Conservation (phyloP, 177 flowering plant species). For the Tripterygium wilfordii region DNA sequence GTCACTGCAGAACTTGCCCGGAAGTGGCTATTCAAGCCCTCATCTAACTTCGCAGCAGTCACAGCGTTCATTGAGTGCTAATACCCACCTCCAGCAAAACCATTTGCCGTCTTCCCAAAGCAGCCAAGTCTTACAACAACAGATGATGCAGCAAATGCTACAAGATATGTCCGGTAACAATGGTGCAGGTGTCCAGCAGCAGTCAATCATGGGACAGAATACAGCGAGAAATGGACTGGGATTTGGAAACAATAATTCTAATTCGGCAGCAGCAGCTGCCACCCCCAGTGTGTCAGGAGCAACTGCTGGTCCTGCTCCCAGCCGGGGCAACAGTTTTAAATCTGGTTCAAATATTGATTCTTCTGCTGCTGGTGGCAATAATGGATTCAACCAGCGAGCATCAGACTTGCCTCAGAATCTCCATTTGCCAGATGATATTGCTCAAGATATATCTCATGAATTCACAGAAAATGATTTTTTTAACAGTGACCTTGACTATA, state of each 20-base stretch:
- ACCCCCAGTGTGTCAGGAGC: constrained; percentile 21
- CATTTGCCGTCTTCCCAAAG: constrained; percentile 37
- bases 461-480: constrained; percentile 57
- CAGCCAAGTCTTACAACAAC: constrained; percentile 58
- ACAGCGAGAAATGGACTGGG: constrained; percentile 23
- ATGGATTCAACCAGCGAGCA: constrained; percentile 37
- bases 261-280: constrained; percentile 16
- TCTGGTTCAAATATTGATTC: constrained; percentile 43
- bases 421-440: constrained; percentile 57
- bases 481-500: constrained; percentile 41
- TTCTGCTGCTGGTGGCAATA: constrained; percentile 40
- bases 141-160: constrained; percentile 65
- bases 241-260: constrained; percentile 30
- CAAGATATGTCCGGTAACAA: constrained; percentile 55
- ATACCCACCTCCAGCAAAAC: constrained; percentile 32
- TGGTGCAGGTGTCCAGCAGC: constrained; percentile 34
- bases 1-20: constrained; percentile 35
- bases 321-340: constrained; percentile 64
- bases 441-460: constrained; percentile 50
- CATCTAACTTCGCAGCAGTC: constrained; percentile 28
- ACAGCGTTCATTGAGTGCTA: constrained; percentile 24
- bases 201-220: constrained; percentile 26
- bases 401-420: constrained; percentile 43
- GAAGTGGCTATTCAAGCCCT: constrained; percentile 37
- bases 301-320: constrained; percentile 25